Evolutionary conservation across 352 stramenopile genomes (phyloP).

Genomic region (Phytophthora hybrid): DNA sequence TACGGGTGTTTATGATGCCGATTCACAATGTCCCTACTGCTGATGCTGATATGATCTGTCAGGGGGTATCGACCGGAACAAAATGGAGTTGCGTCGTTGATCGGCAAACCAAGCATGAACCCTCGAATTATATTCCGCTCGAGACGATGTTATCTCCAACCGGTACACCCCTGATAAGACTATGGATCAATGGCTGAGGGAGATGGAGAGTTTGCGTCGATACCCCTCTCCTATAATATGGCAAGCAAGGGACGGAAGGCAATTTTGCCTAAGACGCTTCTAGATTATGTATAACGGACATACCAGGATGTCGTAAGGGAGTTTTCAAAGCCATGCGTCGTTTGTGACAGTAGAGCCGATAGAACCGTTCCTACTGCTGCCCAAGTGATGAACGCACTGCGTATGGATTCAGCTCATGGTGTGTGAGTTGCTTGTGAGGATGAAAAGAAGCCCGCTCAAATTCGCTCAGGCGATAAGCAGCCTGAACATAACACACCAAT

Average conservation of each 20-base stretch:
- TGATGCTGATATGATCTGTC: constrained; percentile 21
- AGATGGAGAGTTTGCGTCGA: constrained; percentile 14
- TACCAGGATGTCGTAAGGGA: constrained; percentile 21
- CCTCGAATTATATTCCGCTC: constrained; percentile 17
- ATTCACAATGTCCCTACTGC: not conserved
- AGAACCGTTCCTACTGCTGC: constrained; percentile 6
- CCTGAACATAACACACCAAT: not conserved
- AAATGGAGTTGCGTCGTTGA: constrained; percentile 12
- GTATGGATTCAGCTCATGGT: not conserved
- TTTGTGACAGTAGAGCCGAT: constrained; percentile 4
- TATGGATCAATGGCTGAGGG: constrained; percentile 12
- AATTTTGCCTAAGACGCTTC: constrained; percentile 18
- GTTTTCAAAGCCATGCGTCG: constrained; percentile 21
- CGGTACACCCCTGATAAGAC: constrained; percentile 6
- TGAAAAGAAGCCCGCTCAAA: not conserved
- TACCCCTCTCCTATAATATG: constrained; percentile 8
- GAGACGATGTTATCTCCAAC: constrained; percentile 18
- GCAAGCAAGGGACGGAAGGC: constrained; percentile 3
- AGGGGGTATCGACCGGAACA: constrained; percentile 6
- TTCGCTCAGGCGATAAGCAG: constrained; percentile 17
- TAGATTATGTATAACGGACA: not conserved
- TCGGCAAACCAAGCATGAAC: constrained; percentile 22
- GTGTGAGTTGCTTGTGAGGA: constrained; percentile 7
- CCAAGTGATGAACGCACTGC: not conserved
- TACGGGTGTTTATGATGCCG: constrained; percentile 8